A percentile compares a stretch with the other conserved stretches of the same genome.
Evolutionary conservation across 495 filamentous ascomycete species (phyloP).

Genomic region (Aspergillus bridgeri): DNA sequence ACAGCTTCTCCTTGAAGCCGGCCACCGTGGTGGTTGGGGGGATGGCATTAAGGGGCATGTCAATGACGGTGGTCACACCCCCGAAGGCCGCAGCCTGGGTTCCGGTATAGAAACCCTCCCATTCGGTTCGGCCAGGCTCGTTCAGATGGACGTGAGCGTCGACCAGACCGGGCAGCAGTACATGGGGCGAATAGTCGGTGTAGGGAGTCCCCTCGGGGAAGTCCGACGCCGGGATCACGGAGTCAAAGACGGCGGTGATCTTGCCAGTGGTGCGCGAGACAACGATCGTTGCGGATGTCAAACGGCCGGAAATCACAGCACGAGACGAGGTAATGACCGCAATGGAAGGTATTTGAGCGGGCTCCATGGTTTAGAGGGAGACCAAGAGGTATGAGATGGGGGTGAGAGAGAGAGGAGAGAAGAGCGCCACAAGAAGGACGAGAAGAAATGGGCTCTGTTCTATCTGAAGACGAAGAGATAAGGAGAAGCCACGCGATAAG

Average conservation of each 20-base stretch:
- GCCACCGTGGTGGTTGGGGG: constrained; percentile 90
- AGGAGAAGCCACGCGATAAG: background rate
- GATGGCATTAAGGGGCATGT: constrained; percentile 98
- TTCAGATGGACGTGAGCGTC: constrained; percentile 98
- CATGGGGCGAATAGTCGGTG: constrained; percentile 78
- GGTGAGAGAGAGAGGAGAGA: background rate
- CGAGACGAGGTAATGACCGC: constrained; percentile 79
- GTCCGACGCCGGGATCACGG: constrained; percentile 63
- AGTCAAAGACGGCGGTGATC: constrained; percentile 73
- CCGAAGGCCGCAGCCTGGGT: constrained; percentile 93
- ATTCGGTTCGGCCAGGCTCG: constrained; percentile 95
- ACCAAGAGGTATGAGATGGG: background rate
- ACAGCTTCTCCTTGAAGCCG: constrained; percentile 78
- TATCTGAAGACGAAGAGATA: background rate
- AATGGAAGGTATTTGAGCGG: constrained; percentile 43
- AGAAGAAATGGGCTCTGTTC: background rate
- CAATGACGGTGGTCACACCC: constrained; percentile 95
- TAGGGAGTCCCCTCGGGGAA: constrained; percentile 75
- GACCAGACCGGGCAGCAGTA: constrained; percentile 87
- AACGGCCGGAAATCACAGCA: constrained; percentile 62
- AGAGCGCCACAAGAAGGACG: background rate
- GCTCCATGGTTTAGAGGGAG: constrained; percentile 23
- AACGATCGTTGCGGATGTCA: constrained; percentile 76
- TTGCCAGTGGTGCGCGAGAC: constrained; percentile 78
- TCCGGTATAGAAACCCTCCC: constrained; percentile 95